These are phyloP conservation scores for Starmera amethionina DNA, from an alignment of 805 yeast genomes.

Conservation along the genomic window DNA sequence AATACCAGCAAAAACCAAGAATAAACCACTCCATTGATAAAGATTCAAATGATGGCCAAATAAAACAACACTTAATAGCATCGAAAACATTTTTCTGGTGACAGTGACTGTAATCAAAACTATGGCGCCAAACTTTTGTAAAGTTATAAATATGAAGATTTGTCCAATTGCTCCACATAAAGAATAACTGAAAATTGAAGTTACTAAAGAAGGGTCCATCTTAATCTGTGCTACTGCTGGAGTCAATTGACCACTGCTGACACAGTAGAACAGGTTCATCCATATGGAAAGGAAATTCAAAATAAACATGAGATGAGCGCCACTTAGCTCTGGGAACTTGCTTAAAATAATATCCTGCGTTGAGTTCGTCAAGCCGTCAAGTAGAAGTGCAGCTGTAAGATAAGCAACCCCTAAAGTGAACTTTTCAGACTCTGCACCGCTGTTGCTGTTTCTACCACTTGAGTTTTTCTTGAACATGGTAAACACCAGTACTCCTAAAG, in stretches of 20 bases:
- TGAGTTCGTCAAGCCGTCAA: slow-evolving; percentile 91
- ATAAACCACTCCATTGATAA: slow-evolving; percentile 73
- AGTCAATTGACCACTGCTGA: slow-evolving; percentile 36
- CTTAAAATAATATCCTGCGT: slow-evolving; percentile 82
- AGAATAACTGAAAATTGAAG: slow-evolving; percentile 58
- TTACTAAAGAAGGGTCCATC: slow-evolving; percentile 41
- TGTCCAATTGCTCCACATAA: slow-evolving; percentile 87
- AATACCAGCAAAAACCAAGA: slow-evolving; percentile 77
- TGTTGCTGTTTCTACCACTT: slow-evolving; percentile 5
- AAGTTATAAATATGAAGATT: slow-evolving; percentile 79
- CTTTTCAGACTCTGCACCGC: slow-evolving; percentile 27
- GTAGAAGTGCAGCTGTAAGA: slow-evolving; percentile 50
- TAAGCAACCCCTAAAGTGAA: slow-evolving; percentile 47
- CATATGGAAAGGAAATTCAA: slow-evolving; percentile 36
- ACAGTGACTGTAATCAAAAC: slow-evolving; percentile 88
- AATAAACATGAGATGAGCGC: slow-evolving; percentile 82
- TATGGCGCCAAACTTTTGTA: slow-evolving; percentile 79
- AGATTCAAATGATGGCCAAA: slow-evolving; percentile 66
- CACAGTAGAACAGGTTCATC: slow-evolving; percentile 40
- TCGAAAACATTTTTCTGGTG: slow-evolving; percentile 91
- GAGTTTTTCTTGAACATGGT: slow-evolving; percentile 42
- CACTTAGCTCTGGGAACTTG: slow-evolving; percentile 44
- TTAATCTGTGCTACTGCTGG: slow-evolving; percentile 40
- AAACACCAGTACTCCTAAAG: slow-evolving; percentile 74
- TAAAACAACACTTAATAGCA: slow-evolving; percentile 78